Evolutionary conservation across 306 rosid genomes (phyloP).

Genomic region (Senna tora): DNA sequence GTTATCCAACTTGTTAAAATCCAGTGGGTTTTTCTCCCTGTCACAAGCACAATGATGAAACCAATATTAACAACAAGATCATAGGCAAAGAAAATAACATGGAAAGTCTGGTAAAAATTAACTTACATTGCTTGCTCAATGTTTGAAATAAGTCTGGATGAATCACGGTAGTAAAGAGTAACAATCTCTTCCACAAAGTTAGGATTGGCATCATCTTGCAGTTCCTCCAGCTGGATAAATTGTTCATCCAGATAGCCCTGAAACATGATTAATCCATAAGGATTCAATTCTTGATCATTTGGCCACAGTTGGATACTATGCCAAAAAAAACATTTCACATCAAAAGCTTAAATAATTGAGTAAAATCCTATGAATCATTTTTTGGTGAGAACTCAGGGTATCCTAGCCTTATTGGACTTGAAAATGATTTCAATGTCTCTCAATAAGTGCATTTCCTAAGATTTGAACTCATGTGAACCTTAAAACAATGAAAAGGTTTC

Average conservation of each 20-base stretch:
- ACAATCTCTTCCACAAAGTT: slow-evolving; percentile 90
- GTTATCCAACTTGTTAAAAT: slow-evolving; percentile 73
- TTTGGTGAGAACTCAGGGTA: too few species aligned
- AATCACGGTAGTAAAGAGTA: slow-evolving; percentile 76
- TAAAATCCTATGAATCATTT: too few species aligned
- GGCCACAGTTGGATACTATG: too few species aligned
- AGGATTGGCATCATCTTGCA: slow-evolving; percentile 90
- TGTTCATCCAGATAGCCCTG: slow-evolving; percentile 88
- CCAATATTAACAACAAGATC: neutral
- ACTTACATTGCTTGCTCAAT: slow-evolving; percentile 70
- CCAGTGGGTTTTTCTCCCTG: slow-evolving; percentile 68
- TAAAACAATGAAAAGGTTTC: too few species aligned
- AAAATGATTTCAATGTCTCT: too few species aligned
- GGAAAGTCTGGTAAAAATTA: neutral
- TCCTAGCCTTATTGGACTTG: too few species aligned
- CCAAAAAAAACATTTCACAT: too few species aligned
- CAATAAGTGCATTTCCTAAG: too few species aligned
- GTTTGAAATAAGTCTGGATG: slow-evolving; percentile 64
- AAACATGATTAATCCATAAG: neutral
- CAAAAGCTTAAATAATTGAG: too few species aligned
- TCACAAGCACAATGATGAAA: slow-evolving; percentile 24
- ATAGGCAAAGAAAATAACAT: neutral
- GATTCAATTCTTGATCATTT: too few species aligned
- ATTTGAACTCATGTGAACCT: too few species aligned
- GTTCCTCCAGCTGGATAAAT: slow-evolving; percentile 86